Percentiles rank a stretch among this genome's conserved stretches.
Conservation (phyloP, 208 protist species). For the Leishmania martiniquensis region DNA sequence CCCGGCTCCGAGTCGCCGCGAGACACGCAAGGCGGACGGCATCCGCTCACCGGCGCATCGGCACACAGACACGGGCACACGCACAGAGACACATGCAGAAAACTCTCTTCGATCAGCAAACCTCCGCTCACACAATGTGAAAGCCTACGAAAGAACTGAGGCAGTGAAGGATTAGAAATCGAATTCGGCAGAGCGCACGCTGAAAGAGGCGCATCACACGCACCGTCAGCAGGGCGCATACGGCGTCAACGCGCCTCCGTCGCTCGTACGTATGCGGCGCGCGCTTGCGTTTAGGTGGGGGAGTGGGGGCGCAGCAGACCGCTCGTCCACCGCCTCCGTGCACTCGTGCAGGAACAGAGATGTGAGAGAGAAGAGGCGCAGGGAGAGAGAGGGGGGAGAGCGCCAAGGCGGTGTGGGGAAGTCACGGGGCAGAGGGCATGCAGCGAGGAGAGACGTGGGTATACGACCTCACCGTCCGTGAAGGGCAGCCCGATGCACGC, state of each 20-base stretch:
- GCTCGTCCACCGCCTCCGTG: not conserved
- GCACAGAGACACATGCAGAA: not conserved
- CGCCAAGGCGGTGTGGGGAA: not conserved
- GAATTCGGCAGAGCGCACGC: constrained; percentile 14
- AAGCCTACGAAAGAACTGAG: constrained; percentile 22
- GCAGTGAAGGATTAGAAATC: constrained; percentile 45
- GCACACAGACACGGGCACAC: not conserved
- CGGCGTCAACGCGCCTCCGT: not conserved
- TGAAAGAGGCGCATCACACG: not conserved
- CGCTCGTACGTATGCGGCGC: not conserved
- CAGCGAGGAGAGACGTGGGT: not conserved
- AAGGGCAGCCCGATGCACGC: not conserved
- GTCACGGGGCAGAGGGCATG: not conserved
- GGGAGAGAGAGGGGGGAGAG: not conserved
- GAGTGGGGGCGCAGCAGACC: not conserved
- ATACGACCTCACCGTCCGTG: not conserved
- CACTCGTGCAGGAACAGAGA: not conserved
- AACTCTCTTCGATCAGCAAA: constrained; percentile 51
- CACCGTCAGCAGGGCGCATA: not conserved
- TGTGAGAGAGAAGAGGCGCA: not conserved
- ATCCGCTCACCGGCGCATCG: not conserved
- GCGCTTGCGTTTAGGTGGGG: not conserved
- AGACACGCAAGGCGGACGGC: not conserved
- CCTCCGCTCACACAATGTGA: constrained; percentile 23
- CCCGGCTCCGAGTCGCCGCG: constrained; percentile 25